phyloP scores from a whole-genome alignment of 768 basidiomycete genomes.

The Lentinus tigrinus region DNA sequence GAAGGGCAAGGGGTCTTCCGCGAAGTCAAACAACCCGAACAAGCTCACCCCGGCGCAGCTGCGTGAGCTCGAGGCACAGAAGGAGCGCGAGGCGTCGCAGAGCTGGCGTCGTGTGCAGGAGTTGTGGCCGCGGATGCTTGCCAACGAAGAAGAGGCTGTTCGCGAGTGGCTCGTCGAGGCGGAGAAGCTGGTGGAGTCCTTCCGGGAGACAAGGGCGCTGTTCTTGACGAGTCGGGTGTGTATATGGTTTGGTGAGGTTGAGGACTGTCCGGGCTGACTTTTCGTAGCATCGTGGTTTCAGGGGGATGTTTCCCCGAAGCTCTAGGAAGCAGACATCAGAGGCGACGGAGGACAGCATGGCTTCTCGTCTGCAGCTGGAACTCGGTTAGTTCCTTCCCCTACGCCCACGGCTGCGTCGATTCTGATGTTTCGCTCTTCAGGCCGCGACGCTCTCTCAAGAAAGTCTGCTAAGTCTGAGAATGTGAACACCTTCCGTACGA shows the following conservation, averaged over 20 bases:
- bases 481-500: slow-evolving; percentile 74
- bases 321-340: slow-evolving; percentile 43
- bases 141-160: slow-evolving; percentile 49
- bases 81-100: slow-evolving; percentile 60
- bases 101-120: slow-evolving; percentile 62
- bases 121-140: slow-evolving; percentile 57
- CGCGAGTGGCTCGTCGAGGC: slow-evolving; percentile 82
- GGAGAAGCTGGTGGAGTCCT: slow-evolving; percentile 84
- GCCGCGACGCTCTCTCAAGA: slow-evolving; percentile 53
- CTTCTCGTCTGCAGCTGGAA: slow-evolving; percentile 72
- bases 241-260: slow-evolving; percentile 1
- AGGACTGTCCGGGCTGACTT: background rate
- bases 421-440: slow-evolving; percentile 30
- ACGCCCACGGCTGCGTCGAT: background rate
- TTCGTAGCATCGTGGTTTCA: slow-evolving; percentile 41
- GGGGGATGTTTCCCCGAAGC: slow-evolving; percentile 65
- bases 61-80: slow-evolving; percentile 59
- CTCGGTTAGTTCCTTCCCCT: slow-evolving; percentile 46
- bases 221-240: slow-evolving; percentile 78
- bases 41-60: slow-evolving; percentile 60
- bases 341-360: slow-evolving; percentile 70
- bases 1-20: slow-evolving; percentile 37
- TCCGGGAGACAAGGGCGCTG: slow-evolving; percentile 80
- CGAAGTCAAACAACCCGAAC: slow-evolving; percentile 35
- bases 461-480: slow-evolving; percentile 43